Conservation (phyloP, 306 rosid genomes). For the Acmispon strigosus region DNA sequence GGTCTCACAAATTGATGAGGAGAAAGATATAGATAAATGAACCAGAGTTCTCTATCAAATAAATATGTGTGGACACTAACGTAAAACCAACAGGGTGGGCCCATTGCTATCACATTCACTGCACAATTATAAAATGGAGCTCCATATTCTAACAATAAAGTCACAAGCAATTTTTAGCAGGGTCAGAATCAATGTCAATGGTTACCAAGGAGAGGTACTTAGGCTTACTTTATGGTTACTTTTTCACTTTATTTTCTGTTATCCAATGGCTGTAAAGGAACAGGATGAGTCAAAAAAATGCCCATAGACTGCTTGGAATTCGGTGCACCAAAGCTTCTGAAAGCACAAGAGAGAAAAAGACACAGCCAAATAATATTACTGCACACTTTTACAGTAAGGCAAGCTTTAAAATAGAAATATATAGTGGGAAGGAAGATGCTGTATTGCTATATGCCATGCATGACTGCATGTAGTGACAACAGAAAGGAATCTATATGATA, state of each 20-base stretch:
- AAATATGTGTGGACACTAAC: conserved; percentile 24
- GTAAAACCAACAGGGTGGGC: conserved; percentile 23
- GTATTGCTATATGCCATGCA: neutral
- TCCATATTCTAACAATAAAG: conserved; percentile 9
- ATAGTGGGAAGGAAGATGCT: neutral
- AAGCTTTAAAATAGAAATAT: conserved; percentile 22
- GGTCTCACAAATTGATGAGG: conserved; percentile 9
- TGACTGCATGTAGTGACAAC: neutral
- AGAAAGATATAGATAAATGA: conserved; percentile 14
- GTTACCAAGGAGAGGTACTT: conserved; percentile 13
- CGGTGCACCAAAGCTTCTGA: conserved; percentile 43
- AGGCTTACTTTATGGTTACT: conserved; percentile 11
- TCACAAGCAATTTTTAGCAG: neutral
- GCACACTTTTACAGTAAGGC: conserved; percentile 23
- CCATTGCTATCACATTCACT: conserved; percentile 24
- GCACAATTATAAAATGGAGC: conserved; percentile 10
- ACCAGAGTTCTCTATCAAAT: conserved; percentile 20
- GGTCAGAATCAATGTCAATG: conserved; percentile 37
- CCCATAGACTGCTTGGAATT: conserved; percentile 48
- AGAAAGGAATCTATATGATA: conserved; percentile 11
- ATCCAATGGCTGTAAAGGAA: conserved; percentile 35
- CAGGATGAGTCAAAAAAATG: conserved; percentile 40
- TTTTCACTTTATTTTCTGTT: conserved; percentile 29
- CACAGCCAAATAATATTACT: conserved; percentile 10
- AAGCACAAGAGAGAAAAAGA: conserved; percentile 18